Conservation (phyloP, 306 rosid species). For the Alnus rubra region DNA sequence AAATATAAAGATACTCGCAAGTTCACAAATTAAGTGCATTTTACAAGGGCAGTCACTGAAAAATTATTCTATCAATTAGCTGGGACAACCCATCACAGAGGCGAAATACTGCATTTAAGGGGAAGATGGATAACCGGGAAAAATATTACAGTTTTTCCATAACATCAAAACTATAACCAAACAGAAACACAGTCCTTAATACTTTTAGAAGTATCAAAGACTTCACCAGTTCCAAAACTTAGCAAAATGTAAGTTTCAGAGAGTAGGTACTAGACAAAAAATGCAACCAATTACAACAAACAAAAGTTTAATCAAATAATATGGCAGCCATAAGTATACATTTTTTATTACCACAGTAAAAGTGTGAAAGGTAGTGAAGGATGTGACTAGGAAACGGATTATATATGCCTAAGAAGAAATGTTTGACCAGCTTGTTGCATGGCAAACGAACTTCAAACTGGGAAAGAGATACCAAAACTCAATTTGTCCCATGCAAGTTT, state of each 20-base stretch:
- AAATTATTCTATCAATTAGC: not conserved
- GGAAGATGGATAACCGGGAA: not conserved
- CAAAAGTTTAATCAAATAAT: not conserved
- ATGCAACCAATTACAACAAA: not conserved
- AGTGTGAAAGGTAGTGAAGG: not conserved
- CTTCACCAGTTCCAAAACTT: not conserved
- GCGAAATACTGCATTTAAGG: not conserved
- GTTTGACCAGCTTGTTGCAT: not conserved
- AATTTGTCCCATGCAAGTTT: not conserved
- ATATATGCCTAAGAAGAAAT: not conserved
- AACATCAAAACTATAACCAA: not conserved
- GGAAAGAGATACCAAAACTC: constrained; percentile 8
- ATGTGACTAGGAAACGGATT: not conserved
- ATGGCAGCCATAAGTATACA: not conserved
- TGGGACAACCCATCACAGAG: not conserved
- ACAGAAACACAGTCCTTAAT: not conserved
- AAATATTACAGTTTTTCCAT: not conserved
- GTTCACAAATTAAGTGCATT: not conserved
- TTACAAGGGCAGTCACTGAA: not conserved
- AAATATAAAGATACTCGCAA: not conserved
- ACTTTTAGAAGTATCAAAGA: not conserved
- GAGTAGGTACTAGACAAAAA: not conserved
- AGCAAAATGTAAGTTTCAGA: not conserved
- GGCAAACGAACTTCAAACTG: not conserved
- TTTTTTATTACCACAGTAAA: not conserved